These are phyloP conservation scores for Euphorbia tirucalli DNA, from an alignment of 345 rosid species.

Conservation along the genomic window DNA sequence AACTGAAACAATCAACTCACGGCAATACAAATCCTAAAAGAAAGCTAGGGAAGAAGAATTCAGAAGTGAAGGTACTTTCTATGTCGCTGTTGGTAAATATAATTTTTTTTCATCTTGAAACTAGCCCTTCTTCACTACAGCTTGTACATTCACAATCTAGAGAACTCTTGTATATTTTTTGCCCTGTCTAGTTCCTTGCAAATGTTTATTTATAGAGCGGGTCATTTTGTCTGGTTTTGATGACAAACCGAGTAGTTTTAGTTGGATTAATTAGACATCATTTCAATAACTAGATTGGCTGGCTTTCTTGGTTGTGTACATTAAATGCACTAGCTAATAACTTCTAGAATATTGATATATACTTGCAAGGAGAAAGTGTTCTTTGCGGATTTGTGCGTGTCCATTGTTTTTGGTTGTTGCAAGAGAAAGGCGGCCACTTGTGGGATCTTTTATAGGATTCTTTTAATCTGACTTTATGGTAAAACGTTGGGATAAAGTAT, in stretches of 20 bases:
- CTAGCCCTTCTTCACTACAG: not conserved
- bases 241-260: not conserved
- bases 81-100: not conserved
- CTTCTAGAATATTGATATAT: not conserved
- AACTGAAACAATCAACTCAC: slow-evolving; percentile 37
- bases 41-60: slow-evolving; percentile 44
- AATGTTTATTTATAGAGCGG: not conserved
- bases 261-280: not conserved
- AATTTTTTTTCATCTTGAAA: not conserved
- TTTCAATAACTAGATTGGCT: not conserved
- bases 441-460: not conserved
- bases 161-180: slow-evolving; percentile 1
- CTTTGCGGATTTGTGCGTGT: not conserved
- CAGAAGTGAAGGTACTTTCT: slow-evolving; percentile 69
- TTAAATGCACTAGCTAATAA: not conserved
- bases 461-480: not conserved
- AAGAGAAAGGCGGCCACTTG: too few species aligned
- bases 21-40: slow-evolving; percentile 44
- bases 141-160: not conserved
- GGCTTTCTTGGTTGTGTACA: not conserved
- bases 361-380: not conserved
- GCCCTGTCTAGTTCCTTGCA: not conserved
- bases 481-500: not conserved
- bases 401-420: not conserved
- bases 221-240: not conserved